phyloP scores from a whole-genome alignment of 768 basidiomycete species.

The Neoboletus magnificus region DNA sequence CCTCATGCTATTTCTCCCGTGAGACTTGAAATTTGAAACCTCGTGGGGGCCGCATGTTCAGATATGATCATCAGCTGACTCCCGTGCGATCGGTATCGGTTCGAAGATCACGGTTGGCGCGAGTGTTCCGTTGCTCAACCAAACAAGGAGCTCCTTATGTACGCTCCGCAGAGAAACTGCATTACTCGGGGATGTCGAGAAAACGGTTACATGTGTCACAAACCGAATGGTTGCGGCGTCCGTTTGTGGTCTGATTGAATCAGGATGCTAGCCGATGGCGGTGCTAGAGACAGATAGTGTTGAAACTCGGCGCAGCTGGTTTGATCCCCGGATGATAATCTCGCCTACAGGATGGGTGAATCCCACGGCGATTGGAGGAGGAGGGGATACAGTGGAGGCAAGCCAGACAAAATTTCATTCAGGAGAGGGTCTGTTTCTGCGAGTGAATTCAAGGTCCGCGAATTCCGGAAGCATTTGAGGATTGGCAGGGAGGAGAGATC shows the following conservation, averaged over 20 bases:
- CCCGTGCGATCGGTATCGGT: constrained; percentile 1
- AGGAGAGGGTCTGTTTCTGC: background rate
- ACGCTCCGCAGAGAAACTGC: background rate
- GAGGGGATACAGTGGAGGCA: background rate
- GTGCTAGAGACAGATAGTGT: background rate
- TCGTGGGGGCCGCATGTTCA: constrained; percentile 25
- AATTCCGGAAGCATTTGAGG: constrained; percentile 23
- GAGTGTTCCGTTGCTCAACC: background rate
- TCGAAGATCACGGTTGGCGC: constrained; percentile 1
- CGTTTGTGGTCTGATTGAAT: constrained; percentile 6
- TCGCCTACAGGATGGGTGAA: background rate
- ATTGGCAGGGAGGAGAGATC: background rate
- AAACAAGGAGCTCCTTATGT: constrained; percentile 5
- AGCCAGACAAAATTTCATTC: background rate
- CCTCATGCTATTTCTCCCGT: constrained; percentile 11
- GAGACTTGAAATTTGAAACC: constrained; percentile 18
- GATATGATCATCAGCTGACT: constrained; percentile 22
- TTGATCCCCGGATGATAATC: constrained; percentile 14
- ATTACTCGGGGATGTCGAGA: background rate
- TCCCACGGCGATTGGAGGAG: constrained; percentile 14
- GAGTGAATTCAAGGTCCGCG: constrained; percentile 25
- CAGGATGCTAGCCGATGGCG: constrained; percentile 14
- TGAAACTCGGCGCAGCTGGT: constrained; percentile 6
- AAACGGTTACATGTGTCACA: background rate
- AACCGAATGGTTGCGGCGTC: background rate